A percentile compares a stretch with the other conserved stretches of the same genome.
Evolutionary conservation across 371 early-diverging fungal species (phyloP).

Genomic region (Choanephora cucurbitarum): DNA sequence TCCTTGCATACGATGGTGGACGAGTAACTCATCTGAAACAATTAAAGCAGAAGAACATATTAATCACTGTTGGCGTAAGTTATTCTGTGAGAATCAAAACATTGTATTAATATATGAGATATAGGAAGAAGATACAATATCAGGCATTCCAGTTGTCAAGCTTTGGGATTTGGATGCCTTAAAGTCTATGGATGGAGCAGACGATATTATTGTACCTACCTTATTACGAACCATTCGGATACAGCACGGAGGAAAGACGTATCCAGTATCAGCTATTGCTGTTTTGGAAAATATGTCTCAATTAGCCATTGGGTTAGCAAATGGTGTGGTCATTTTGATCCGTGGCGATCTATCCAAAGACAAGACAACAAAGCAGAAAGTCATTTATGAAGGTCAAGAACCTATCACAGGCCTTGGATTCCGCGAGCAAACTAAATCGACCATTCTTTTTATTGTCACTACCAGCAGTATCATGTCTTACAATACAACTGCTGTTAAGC

Average conservation of each 20-base stretch:
- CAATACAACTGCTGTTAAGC: conserved; percentile 61
- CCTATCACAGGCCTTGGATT: conserved; percentile 86
- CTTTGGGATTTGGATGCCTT: conserved; percentile 82
- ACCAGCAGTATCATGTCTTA: conserved; percentile 68
- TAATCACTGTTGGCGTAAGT: conserved; percentile 76
- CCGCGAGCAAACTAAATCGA: conserved; percentile 68
- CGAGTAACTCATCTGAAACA: conserved; percentile 82
- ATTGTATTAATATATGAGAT: background rate
- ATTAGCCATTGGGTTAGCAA: conserved; percentile 87
- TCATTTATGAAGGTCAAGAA: conserved; percentile 82
- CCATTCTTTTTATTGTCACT: conserved; percentile 75
- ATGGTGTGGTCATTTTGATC: conserved; percentile 84
- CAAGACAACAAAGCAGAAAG: conserved; percentile 74
- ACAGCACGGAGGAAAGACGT: conserved; percentile 70
- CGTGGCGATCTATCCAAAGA: conserved; percentile 84
- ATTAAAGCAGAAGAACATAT: conserved; percentile 69
- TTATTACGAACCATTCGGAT: conserved; percentile 72
- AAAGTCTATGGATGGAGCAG: conserved; percentile 30
- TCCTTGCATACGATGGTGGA: conserved; percentile 70
- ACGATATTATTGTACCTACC: conserved; percentile 60
- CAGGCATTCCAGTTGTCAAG: conserved; percentile 62
- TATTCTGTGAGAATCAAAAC: background rate
- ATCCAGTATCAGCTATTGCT: conserved; percentile 81
- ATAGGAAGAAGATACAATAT: conserved; percentile 56
- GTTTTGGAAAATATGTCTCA: conserved; percentile 82